Base-by-base conservation (phyloP, 805 yeast genomes). In the Brettanomyces bruxellensis region DNA sequence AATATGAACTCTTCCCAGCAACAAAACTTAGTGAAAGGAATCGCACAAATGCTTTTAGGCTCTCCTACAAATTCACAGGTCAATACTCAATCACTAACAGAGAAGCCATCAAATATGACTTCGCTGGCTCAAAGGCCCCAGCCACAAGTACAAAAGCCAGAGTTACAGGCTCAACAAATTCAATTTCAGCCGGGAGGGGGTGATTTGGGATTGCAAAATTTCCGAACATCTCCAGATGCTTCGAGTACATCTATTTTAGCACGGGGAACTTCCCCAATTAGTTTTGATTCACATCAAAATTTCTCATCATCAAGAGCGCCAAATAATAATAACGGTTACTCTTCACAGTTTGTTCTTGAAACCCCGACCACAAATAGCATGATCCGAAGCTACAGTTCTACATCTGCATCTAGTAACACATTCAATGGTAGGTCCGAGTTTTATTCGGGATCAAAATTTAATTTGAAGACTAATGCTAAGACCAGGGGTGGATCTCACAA, bases 1-100 rank as follows among this genome's bases (percentile, higher is more conserved):
- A 48, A 45, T 38, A 55, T 58, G 61, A 49, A 48, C 41, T 46
- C 59, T 12, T 18, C 34, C 4, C 59, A 57, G 32, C 62, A 58
- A 34, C 59, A 56, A n/a, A 54, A 49, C 8, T 42, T 58, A 8
- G 50, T 56, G 34, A 50, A 49, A 32, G 53, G 52, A 32, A 52
- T 54, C 3, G 49, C 51, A n/a, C 40, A 47, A 45, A 43, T 43
- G 41, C 46, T 43, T n/a, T 36, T 25, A 12, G 46, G 46, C 12
- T 12, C 46, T 13, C 12, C 38, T 5, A 40, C 6, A 2, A 40
- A 25, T 9, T 7, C 23, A 13, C 43, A 24, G 18, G 8, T 32
- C 22, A 22, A 18, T 7, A 25, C 30, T 30, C 44, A 30, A 28
- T 28, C 32, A 28, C 11, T 9, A 28, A 6, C 11, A 9, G 32